Evolutionary conservation across 2,329 filamentous ascomycete genomes (phyloP), one percentile per base, ranked within the genome.

Genomic region (Ophiostoma angusticollis): DNA sequence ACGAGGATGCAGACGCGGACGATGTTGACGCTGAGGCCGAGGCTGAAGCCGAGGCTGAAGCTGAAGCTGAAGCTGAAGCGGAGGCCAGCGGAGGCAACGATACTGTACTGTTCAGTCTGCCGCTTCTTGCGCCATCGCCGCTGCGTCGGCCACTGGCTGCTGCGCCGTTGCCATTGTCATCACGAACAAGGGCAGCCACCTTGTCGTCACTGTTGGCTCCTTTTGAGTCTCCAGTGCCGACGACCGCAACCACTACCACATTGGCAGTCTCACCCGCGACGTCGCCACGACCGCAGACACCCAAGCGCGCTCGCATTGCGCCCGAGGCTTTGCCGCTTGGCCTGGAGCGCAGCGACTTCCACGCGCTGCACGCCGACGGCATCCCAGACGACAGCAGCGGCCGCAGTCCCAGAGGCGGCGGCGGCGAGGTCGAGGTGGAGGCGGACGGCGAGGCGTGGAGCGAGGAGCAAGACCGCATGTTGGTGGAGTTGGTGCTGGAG

Each of bases 401-500:
- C n/a, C 6, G 9, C 24, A 14, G 11, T 13, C 12, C 9, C 11
- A 36, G 17, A 19, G 12, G 16, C 6, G 31, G 27, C 9, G 59
- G 59, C 38, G 58, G 58, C 1, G 60, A 63, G 27, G 54, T 65
- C 13, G 62, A 65, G 23, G 50, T 58, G 21, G 66, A 66, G 37
- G 58, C 54, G 2, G 66, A 68, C 43, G 64, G 61, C 39, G 59
- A 63, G 41, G 57, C 59, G 28, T 80, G 77, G 77, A 75, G 66
- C 43, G 62, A 63, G 2, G 75, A 80, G 46, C 74, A 80, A 45
- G 76, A 80, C 53, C 64, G 73, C 41, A 63, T 78, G 41, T 62
- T 81, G 2, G 72, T 80, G n/a, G 74, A 80, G 56, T 64, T 80
- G 14, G 73, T 81, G 28, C 61, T 80, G 6, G 74, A 78, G 53